Percentiles rank a stretch among this genome's conserved stretches.
Evolutionary conservation across 164 flowering plant genomes (phyloP).

Genomic region (Sextonia rubra): DNA sequence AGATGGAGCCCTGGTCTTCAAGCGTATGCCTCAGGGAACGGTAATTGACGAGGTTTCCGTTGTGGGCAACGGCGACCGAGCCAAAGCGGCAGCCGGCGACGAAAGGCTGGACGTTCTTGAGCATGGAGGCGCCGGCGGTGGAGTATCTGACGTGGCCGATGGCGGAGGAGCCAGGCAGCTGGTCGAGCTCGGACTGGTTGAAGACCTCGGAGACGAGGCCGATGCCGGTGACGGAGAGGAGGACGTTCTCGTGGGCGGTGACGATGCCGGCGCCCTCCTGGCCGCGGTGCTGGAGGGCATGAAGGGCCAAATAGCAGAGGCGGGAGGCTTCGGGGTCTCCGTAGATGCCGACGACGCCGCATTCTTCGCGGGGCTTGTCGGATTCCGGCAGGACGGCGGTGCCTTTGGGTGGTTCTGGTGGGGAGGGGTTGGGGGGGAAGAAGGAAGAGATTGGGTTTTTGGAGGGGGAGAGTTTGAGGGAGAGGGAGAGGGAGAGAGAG

Average conservation of each 20-base stretch:
- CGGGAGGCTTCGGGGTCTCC: conserved; percentile 94
- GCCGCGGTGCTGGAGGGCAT: conserved; percentile 90
- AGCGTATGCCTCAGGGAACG: conserved; percentile 46
- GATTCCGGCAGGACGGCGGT: conserved; percentile 1
- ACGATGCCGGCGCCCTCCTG: conserved; percentile 98
- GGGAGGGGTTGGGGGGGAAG: conserved; percentile 2
- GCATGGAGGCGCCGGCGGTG: conserved; percentile 87
- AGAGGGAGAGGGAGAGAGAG: background rate
- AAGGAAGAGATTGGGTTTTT: conserved; percentile 14
- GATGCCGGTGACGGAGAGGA: conserved; percentile 71
- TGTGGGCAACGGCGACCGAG: conserved; percentile 88
- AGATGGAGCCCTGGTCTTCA: conserved; percentile 84
- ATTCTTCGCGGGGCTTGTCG: conserved; percentile 66
- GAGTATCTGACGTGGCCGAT: conserved; percentile 96
- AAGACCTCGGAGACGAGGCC: conserved; percentile 91
- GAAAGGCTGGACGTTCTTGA: conserved; percentile 92
- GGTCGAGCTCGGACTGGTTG: conserved; percentile 56
- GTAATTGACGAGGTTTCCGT: conserved; percentile 88
- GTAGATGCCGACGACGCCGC: conserved; percentile 91
- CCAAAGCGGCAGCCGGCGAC: conserved; percentile 86
- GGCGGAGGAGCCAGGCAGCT: conserved; percentile 63
- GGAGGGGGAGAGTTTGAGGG: conserved; percentile 14
- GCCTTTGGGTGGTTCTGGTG: background rate
- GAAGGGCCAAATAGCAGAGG: conserved; percentile 80
- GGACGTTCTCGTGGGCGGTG: conserved; percentile 42